These are phyloP conservation scores for Lepidium africanum DNA, from an alignment of 345 rosid species.

Conservation along the genomic window DNA sequence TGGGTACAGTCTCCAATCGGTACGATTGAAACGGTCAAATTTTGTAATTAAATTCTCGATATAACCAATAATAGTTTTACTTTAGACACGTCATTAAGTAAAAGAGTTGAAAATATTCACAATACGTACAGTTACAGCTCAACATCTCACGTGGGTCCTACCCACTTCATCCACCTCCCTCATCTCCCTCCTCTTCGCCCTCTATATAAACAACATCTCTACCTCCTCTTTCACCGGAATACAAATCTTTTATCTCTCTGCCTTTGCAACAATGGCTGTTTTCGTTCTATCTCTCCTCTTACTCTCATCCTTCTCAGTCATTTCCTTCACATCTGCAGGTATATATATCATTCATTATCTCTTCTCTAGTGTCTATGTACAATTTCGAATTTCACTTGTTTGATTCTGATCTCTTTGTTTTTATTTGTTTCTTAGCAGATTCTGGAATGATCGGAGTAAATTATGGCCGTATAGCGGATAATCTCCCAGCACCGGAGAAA, in stretches of 20 bases:
- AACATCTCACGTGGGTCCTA: conserved; percentile 25
- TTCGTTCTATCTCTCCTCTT: background rate
- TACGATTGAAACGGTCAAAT: conserved; percentile 26
- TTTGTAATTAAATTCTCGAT: background rate
- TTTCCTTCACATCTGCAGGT: conserved; percentile 33
- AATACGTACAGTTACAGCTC: background rate
- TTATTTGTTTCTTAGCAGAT: conserved; percentile 24
- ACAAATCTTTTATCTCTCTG: conserved; percentile 2
- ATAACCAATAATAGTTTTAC: background rate
- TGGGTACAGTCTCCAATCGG: conserved; percentile 11
- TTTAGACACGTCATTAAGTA: conserved; percentile 14
- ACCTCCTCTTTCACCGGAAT: background rate
- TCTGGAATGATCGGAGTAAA: conserved; percentile 65
- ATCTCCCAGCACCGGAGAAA: conserved; percentile 59
- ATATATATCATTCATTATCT: background rate
- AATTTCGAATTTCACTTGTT: background rate
- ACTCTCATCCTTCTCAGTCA: conserved; percentile 29
- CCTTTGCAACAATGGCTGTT: conserved; percentile 13
- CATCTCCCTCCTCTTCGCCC: background rate
- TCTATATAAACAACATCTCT: conserved; percentile 14
- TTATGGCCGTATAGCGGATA: conserved; percentile 72
- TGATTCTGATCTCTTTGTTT: background rate
- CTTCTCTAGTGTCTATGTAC: conserved; percentile 5
- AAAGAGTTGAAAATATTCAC: conserved; percentile 1
- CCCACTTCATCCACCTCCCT: conserved; percentile 24